Base-by-base conservation (phyloP, 345 rosid genomes). In the Anastatica hierochuntica region DNA sequence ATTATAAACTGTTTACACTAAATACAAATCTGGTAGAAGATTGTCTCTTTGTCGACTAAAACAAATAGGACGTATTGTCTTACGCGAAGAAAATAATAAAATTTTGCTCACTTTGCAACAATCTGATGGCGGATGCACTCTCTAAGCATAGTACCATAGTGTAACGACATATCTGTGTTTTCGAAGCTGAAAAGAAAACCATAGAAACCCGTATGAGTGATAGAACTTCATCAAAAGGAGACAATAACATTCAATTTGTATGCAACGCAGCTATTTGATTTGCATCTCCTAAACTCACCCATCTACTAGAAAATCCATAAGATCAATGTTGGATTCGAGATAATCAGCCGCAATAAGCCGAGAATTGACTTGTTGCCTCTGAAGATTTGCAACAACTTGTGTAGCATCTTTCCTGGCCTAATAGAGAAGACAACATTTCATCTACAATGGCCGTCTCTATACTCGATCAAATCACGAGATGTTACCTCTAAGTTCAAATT, bases 381-480 rank as follows among this genome's bases (percentile, higher is more conserved):
- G 99, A 58, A 92, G 77, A 79, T 92, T 92, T 21, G 99, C 99
- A 55, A 88, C 94, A 56, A 92, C 89, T 74, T 88, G 97, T 12
- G 98, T 92, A 62, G 90, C 94, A 81, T 88, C 98, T 78, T 85
- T 92, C 54, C 94, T 79, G 1, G 98, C 75, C 98, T 92, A 79
- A 43, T 12, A 6, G 49, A 45, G n/a, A 13, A 21, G 6, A 27
- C 1, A 20, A 3, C 16, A n/a, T 8, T 26, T 44, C 48, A 43
- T 16, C 11, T 15, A 20, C 15, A 15, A 43, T 15, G 2, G 4
- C 17, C 8, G 15, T 7, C 19, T 41, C 4, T 1, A n/a, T n/a
- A n/a, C n/a, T n/a, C n/a, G n/a, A n/a, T n/a, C n/a, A n/a, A n/a
- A n/a, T n/a, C n/a, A n/a, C n/a, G n/a, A n/a, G n/a, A n/a, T n/a